phyloP scores from a whole-genome alignment of 2,329 filamentous ascomycete species.

The Colletotrichum musae region DNA sequence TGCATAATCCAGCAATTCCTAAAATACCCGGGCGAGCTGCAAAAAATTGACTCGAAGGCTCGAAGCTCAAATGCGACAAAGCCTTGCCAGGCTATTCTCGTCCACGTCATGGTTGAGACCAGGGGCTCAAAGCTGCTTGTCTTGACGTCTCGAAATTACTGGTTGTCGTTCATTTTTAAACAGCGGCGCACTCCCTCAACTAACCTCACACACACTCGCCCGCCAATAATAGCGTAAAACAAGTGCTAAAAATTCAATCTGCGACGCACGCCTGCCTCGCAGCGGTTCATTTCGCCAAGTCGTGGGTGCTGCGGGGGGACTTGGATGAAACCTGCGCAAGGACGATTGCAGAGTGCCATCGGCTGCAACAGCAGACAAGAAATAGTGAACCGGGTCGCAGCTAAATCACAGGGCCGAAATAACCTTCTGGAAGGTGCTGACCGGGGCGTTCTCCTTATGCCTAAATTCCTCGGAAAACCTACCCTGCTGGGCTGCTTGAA shows the following conservation, averaged over 20 bases:
- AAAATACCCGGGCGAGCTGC: too few species aligned
- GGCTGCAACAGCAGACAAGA: background rate
- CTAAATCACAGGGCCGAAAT: constrained; percentile 32
- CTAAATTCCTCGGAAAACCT: background rate
- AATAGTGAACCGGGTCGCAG: background rate
- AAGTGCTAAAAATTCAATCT: constrained; percentile 1
- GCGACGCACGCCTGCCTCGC: constrained; percentile 16
- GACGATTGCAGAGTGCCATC: constrained; percentile 26
- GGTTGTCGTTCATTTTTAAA: constrained; percentile 3
- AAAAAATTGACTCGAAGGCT: too few species aligned
- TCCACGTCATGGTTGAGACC: background rate
- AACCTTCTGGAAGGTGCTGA: constrained; percentile 36
- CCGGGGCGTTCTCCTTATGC: background rate
- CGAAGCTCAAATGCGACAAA: too few species aligned
- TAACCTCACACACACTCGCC: background rate
- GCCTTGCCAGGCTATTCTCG: too few species aligned
- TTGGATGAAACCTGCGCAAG: constrained; percentile 20
- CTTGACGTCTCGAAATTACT: constrained; percentile 11
- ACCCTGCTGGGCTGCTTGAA: background rate
- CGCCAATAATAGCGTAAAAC: constrained; percentile 2
- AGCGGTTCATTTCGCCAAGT: constrained; percentile 27
- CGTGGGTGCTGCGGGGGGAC: constrained; percentile 5
- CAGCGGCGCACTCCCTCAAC: background rate
- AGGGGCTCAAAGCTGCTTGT: background rate
- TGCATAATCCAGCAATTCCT: too few species aligned